phyloP scores from a whole-genome alignment of 164 flowering plant species.

The Saururus chinensis region DNA sequence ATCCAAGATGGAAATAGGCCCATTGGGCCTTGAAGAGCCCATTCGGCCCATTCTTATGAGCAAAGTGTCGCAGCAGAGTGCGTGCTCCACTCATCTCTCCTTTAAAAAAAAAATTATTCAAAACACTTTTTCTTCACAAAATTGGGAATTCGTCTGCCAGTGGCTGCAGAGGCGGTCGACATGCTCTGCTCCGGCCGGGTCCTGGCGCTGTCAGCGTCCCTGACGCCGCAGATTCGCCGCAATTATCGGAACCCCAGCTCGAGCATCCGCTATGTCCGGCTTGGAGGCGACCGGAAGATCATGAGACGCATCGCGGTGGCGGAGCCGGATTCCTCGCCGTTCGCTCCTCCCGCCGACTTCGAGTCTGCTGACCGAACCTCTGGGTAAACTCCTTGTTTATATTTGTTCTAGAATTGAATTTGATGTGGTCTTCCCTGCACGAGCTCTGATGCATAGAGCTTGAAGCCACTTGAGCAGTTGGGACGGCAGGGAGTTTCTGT shows the following conservation, averaged over 20 bases:
- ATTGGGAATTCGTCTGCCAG: too few relatives aligned
- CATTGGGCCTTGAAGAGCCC: too few relatives aligned
- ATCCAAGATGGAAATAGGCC: too few relatives aligned
- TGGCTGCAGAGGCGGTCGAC: background rate
- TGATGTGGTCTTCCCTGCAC: background rate
- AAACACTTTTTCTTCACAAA: too few relatives aligned
- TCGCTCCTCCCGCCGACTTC: slow-evolving; percentile 30
- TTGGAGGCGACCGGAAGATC: slow-evolving; percentile 21
- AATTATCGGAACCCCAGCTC: slow-evolving; percentile 5
- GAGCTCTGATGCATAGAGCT: background rate
- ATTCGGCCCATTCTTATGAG: too few relatives aligned
- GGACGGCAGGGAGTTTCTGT: background rate
- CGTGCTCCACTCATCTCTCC: too few relatives aligned
- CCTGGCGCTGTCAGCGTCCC: slow-evolving; percentile 20
- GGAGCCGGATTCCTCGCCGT: slow-evolving; percentile 40
- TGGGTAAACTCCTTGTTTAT: slow-evolving; percentile 20
- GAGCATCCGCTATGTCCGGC: slow-evolving; percentile 12
- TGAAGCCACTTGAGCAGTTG: background rate
- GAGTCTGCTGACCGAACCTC: slow-evolving; percentile 26
- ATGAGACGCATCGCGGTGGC: slow-evolving; percentile 22
- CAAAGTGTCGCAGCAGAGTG: too few relatives aligned
- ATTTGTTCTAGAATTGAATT: too few relatives aligned
- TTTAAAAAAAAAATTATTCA: too few relatives aligned
- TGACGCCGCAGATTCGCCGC: slow-evolving; percentile 9
- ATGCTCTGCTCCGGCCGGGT: slow-evolving; percentile 42